phyloP scores from a whole-genome alignment of 1,139 yeast species.

The Arxiozyma heterogenica region DNA sequence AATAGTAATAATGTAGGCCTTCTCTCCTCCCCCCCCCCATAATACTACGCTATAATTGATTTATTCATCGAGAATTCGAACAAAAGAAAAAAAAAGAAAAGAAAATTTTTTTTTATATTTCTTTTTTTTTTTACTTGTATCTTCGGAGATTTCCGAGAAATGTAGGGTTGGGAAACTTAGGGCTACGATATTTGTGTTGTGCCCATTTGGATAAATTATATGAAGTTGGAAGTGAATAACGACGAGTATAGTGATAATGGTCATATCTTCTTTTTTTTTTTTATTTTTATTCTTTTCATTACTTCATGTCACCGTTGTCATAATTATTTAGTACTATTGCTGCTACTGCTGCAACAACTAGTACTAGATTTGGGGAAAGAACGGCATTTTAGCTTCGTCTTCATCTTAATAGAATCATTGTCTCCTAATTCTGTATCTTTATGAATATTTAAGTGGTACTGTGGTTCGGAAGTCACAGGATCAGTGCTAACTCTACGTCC shows the following conservation, averaged over 20 bases:
- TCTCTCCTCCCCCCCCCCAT: background rate
- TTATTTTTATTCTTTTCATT: background rate
- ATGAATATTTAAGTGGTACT: constrained; percentile 55
- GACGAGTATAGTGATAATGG: too few species aligned
- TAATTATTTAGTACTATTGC: background rate
- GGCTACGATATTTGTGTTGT: background rate
- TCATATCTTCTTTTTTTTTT: too few species aligned
- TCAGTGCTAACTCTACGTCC: constrained; percentile 49
- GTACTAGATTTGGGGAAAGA: constrained; percentile 1
- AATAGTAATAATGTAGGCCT: too few species aligned
- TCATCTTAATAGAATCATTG: constrained; percentile 50
- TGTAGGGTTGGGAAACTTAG: background rate
- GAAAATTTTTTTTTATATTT: too few species aligned
- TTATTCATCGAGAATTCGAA: too few species aligned
- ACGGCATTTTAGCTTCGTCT: constrained; percentile 9
- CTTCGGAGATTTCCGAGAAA: constrained; percentile 4
- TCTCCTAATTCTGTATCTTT: constrained; percentile 83
- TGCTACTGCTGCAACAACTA: background rate
- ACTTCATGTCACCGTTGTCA: background rate
- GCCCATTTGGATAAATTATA: background rate
- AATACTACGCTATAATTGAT: background rate
- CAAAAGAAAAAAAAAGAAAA: background rate
- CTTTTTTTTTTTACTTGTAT: background rate
- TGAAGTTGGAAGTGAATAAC: background rate
- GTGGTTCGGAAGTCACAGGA: constrained; percentile 21